Base-by-base conservation (phyloP, 1,139 yeast species). In the Tardiomyces digboiensis region DNA sequence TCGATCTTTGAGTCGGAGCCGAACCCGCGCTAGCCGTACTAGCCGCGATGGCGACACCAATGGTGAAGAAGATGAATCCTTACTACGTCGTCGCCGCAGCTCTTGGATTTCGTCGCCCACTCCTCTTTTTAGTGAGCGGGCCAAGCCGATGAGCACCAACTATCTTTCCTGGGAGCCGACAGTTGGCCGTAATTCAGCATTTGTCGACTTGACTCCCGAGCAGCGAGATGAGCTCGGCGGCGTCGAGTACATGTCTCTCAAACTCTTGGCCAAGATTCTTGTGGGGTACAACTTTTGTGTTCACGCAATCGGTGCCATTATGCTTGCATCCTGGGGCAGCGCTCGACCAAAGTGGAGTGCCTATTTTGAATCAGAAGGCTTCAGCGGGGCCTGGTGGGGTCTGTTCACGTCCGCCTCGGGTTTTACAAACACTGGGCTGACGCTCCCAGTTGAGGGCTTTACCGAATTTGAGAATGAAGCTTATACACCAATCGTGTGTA, bases 141-240 rank as follows among this genome's bases (percentile, higher is more conserved):
- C n/a, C n/a, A n/a, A n/a, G 7, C 50, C 53, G 12, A 65, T 65
- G 70, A 59, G 60, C 16, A 55, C 68, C 3, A 62, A 64, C 49
- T 91, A 89, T 56, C 68, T 91, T 37, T 87, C 97, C 0, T 89
- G 95, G 89, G 76, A 75, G 21, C 97, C 98, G 0, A 87, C 88
- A 0, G 75, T 93, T 41, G 98, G 97, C n/a, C 76, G 97, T 60
- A 93, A 93, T 62, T 91, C 98, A 1, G 84, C 89, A 0, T 91
- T 91, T 68, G 84, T 86, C 2, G 82, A 82, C 23, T 65, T 91
- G 45, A 79, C 85, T 2, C 87, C 80, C 22, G 82, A 76, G 20
- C 97, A 93, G 61, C 87, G 87, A 56, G 94, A 84, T 48, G 99
- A 91, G 61, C 66, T 91, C 39, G 99, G 98, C 29, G 99, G 98